phyloP scores from a whole-genome alignment of 139 green algal species.

The Spirogloea muscicola region DNA sequence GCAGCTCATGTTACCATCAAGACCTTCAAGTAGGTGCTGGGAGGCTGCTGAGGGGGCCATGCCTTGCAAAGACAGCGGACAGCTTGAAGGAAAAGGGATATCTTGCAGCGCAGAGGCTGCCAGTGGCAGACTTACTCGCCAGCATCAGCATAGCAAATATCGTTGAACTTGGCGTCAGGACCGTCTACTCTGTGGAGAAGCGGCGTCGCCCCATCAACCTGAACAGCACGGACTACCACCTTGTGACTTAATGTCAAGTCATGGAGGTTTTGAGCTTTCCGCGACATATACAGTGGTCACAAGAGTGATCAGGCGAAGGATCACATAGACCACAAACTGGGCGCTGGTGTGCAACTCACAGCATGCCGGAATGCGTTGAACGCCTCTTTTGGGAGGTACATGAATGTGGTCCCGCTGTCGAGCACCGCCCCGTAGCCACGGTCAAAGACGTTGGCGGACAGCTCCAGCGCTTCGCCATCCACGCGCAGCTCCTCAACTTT shows the following conservation, averaged over 20 bases:
- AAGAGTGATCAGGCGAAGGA: no score
- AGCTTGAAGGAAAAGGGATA: neutral
- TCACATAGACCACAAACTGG: no score
- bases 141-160: conserved; percentile 76
- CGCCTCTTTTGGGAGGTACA: neutral
- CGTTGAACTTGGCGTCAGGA: conserved; percentile 68
- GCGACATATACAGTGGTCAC: no score
- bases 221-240: no score
- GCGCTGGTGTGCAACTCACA: conserved; percentile 3
- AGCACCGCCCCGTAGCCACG: neutral
- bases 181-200: conserved; percentile 26
- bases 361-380: conserved; percentile 5
- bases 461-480: conserved; percentile 32
- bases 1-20: no score
- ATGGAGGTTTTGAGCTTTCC: no score
- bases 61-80: neutral
- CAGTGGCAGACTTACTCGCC: conserved; percentile 37
- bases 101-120: no score
- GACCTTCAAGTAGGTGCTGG: no score
- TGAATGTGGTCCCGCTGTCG: conserved; percentile 25
- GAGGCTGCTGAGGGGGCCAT: no score
- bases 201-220: conserved; percentile 1
- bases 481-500: conserved; percentile 62
- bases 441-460: neutral
- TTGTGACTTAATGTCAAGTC: no score